Evolutionary conservation across 2,329 filamentous ascomycete genomes (phyloP).

Genomic region (Zasmidium angulare): DNA sequence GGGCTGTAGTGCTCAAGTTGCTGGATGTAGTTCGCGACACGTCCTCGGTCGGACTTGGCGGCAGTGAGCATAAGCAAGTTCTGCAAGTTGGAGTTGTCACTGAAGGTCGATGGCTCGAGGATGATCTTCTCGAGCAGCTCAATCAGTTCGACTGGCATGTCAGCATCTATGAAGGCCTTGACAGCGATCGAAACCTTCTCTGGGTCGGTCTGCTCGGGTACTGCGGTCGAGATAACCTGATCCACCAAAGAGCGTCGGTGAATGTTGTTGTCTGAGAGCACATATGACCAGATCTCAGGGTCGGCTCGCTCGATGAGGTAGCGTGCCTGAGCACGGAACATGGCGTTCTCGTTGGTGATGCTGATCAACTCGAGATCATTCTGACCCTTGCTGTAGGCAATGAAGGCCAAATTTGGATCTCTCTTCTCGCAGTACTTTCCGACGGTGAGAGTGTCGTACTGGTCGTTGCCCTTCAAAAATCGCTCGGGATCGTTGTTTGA

Average conservation of each 20-base stretch:
- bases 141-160: constrained; percentile 90
- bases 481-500: constrained; percentile 97
- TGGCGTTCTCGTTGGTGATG: constrained; percentile 99
- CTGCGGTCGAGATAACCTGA: constrained; percentile 92
- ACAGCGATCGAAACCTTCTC: constrained; percentile 94
- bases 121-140: constrained; percentile 99
- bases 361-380: constrained; percentile 96
- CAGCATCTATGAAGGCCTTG: constrained; percentile 84
- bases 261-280: constrained; percentile 92
- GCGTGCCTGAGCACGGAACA: constrained; percentile 97
- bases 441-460: constrained; percentile 87
- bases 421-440: constrained; percentile 99
- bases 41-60: constrained; percentile 91
- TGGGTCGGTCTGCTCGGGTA: constrained; percentile 69
- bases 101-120: constrained; percentile 97
- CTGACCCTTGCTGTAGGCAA: constrained; percentile 93
- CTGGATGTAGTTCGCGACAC: constrained; percentile 95
- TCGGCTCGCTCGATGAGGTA: constrained; percentile 92
- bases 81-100: constrained; percentile 93
- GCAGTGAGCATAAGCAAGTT: constrained; percentile 96
- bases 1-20: constrained; percentile 84
- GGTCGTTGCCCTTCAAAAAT: constrained; percentile 95
- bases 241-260: constrained; percentile 92
- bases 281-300: constrained; percentile 88
- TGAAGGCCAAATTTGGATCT: constrained; percentile 91